Base-by-base conservation (phyloP, 2,329 filamentous ascomycete genomes). In the Aspergillus alliaceus region DNA sequence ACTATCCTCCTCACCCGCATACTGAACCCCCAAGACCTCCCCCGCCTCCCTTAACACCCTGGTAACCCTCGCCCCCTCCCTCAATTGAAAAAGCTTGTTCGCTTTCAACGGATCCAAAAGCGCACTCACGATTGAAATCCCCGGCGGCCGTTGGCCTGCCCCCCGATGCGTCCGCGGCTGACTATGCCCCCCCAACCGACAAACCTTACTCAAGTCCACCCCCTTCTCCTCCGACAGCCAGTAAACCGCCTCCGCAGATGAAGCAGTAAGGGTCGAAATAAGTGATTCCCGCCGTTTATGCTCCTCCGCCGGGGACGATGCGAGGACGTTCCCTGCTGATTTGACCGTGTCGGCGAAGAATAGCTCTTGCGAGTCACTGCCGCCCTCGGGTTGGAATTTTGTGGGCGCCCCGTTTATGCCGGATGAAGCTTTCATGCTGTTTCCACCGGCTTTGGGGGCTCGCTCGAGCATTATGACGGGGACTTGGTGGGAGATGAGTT, bases 361-460 rank as follows among this genome's bases (percentile, higher is more conserved):
- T 0, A 72, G 63, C 1, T 72, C 67, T 42, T 42, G 44, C 6
- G 34, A 25, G n/a, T 80, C 76, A 39, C 34, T 42, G 11, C 66
- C 53, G 7, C 39, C 44, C 2, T 66, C 71, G 11, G 70, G 69
- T 66, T 89, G 86, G 59, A 83, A 87, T 3, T 75, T 76, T 0
- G 86, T 88, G 0, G 79, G 79, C 0, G 84, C 84, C 6, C 84
- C 86, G 61, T 87, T 88, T 70, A 88, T 88, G 0, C 85, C 86
- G 0, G 85, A 87, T 0, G 85, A 88, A 0, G 86, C 86, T 71
- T 88, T 88, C 71, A 88, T 86, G 64, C 80, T 84, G 65, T 88
- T 88, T 2, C 85, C 85, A 34, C 86, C 86, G 0, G 85, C 83
- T 64, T 85, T 86, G 2, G 79, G 66, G 0, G 80, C 79, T 20